Percentiles rank a stretch among this genome's conserved stretches.
Conservation (phyloP, 305 asterid genomes). For the Plantago lanceolata region DNA sequence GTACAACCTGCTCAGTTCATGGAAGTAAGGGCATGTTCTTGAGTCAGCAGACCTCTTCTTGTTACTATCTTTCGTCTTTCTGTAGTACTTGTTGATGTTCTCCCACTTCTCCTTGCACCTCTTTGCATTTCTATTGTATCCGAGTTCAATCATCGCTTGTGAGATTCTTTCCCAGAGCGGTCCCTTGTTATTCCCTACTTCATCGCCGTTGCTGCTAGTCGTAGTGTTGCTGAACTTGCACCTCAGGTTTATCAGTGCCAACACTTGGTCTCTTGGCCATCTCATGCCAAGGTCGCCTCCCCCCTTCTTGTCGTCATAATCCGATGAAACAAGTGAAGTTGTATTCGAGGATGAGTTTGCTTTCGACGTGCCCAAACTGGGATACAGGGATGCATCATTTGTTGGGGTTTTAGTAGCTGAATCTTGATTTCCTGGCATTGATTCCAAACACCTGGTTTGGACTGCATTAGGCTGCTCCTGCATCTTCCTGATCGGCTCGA, state of each 20-base stretch:
- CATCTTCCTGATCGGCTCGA: background rate
- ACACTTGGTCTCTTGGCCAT: conserved; percentile 77
- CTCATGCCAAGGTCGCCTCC: conserved; percentile 42
- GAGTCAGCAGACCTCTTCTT: conserved; percentile 74
- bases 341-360: conserved; percentile 5
- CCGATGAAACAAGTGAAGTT: background rate
- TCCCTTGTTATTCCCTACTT: conserved; percentile 35
- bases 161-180: conserved; percentile 85
- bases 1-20: conserved; percentile 56
- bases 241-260: conserved; percentile 61
- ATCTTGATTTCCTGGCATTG: background rate
- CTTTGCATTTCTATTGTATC: conserved; percentile 63
- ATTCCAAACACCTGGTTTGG: background rate
- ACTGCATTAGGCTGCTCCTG: background rate
- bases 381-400: background rate
- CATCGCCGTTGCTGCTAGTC: background rate
- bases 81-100: conserved; percentile 74
- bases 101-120: conserved; percentile 92
- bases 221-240: conserved; percentile 33
- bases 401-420: background rate
- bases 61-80: conserved; percentile 63
- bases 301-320: conserved; percentile 7
- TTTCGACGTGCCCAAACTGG: background rate
- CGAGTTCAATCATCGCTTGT: conserved; percentile 59
- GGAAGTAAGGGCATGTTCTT: conserved; percentile 80